Evolutionary conservation across 2,329 filamentous ascomycete genomes (phyloP).

Genomic region (Stachybotrys chlorohalonatus): DNA sequence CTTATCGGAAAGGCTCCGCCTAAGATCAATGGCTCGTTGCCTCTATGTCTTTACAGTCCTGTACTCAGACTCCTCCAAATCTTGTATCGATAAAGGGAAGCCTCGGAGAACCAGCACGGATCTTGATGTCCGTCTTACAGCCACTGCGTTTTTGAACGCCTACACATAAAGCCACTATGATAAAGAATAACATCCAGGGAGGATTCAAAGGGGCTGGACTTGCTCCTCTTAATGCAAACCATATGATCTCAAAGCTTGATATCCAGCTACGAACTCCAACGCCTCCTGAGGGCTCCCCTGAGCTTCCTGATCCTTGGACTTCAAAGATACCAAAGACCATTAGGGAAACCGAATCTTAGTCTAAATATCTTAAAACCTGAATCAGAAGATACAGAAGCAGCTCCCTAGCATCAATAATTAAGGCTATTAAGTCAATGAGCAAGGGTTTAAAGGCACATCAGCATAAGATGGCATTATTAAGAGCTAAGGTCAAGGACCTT

Average conservation of each 20-base stretch:
- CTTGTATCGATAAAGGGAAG: too few relatives aligned
- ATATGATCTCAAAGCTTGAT: not conserved
- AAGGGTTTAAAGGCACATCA: not conserved
- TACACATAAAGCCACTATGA: constrained; percentile 1
- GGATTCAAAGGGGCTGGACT: not conserved
- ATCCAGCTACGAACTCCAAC: constrained; percentile 1
- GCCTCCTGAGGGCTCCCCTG: not conserved
- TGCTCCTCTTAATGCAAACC: not conserved
- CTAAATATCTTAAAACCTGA: constrained; percentile 3
- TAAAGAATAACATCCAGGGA: constrained; percentile 1
- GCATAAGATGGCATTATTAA: not conserved
- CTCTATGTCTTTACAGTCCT: too few relatives aligned
- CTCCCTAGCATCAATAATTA: constrained; percentile 1
- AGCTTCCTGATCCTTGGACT: not conserved
- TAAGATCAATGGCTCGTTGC: too few relatives aligned
- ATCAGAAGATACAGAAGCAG: constrained; percentile 1
- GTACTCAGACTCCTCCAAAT: too few relatives aligned
- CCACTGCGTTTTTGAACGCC: too few relatives aligned
- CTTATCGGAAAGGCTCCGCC: too few relatives aligned
- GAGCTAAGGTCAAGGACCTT: not conserved
- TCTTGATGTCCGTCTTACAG: too few relatives aligned
- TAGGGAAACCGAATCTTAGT: constrained; percentile 1
- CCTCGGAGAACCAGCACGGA: too few relatives aligned
- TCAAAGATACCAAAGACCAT: not conserved
- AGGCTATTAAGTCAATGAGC: not conserved